Base-by-base conservation (phyloP, 495 filamentous ascomycete species). In the Talaromyces ruber region DNA sequence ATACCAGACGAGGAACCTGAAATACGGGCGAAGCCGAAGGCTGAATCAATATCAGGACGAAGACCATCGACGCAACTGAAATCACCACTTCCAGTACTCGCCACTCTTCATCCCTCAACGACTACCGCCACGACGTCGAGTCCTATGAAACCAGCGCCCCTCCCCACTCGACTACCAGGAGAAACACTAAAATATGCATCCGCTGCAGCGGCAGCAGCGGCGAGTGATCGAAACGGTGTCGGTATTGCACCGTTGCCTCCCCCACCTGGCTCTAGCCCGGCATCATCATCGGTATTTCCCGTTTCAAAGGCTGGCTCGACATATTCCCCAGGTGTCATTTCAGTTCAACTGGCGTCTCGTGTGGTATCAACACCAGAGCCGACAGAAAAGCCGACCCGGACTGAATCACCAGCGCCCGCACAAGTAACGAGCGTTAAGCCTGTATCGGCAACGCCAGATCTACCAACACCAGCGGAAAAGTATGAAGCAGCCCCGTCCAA, bases 111-210 rank as follows among this genome's bases (percentile, higher is more conserved):
- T 63, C 72, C 75, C 54, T 65, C 66, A 59, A 70, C 75, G 24
- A 71, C 73, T 7, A 73, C 86, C 54, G 76, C 88, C 1, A 87
- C 73, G 65, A 79, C 86, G 58, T 81, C 81, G 59, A 91, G 84
- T 68, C 82, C 84, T 65, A 82, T 98, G 94, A 98, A 98, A 74
- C 93, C 94, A 18, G 94, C 95, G 14, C 88, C 93, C 12, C 68
- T 91, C 67, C 95, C 94, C 7, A 85, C 89, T 47, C 86, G 92
- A 67, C 82, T 90, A 3, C 87, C 92, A 25, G 92, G 91, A 32
- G 93, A 98, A 70, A 90, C 90, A 0, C 78, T 98, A 65, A 97
- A 97, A 74, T 98, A 98, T 71, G 94, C 95, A 30, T 97, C 94
- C 21, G 94, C 94, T 0, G 94, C 94, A 0, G 95, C 94, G 0